Conservation (phyloP, 1,284 basidiomycete species). For the Mycena sp. region DNA sequence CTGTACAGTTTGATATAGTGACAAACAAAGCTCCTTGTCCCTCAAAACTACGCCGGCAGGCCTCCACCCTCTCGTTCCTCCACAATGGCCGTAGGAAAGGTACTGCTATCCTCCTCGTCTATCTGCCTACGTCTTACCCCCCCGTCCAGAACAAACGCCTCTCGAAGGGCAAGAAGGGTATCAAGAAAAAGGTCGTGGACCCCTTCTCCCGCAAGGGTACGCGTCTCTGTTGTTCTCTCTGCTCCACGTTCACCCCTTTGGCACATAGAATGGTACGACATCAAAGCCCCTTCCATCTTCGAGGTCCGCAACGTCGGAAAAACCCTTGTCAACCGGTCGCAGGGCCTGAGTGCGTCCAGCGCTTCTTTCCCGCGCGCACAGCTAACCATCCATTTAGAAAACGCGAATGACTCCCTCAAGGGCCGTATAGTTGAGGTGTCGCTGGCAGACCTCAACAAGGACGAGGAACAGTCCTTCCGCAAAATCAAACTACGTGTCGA, state of each 20-base stretch:
- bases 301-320: constrained; percentile 98
- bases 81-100: constrained; percentile 94
- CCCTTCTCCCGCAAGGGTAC: constrained; percentile 98
- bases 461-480: constrained; percentile 99
- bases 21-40: neutral
- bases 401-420: constrained; percentile 98
- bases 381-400: constrained; percentile 65
- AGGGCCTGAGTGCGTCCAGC: constrained; percentile 89
- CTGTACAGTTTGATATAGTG: neutral
- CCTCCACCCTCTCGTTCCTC: constrained; percentile 30
- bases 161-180: constrained; percentile 99
- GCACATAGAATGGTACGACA: constrained; percentile 96
- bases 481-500: constrained; percentile 99
- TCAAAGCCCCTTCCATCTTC: constrained; percentile 99
- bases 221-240: neutral
- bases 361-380: neutral
- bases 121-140: constrained; percentile 14
- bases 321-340: constrained; percentile 98
- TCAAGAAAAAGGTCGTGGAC: constrained; percentile 99
- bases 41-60: constrained; percentile 21
- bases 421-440: constrained; percentile 98
- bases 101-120: constrained; percentile 39
- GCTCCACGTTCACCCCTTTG: constrained; percentile 1
- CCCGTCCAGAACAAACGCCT: constrained; percentile 91
- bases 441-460: constrained; percentile 98